phyloP scores from a whole-genome alignment of 192 early-diverging fungal species.

The Backusella westeae region DNA sequence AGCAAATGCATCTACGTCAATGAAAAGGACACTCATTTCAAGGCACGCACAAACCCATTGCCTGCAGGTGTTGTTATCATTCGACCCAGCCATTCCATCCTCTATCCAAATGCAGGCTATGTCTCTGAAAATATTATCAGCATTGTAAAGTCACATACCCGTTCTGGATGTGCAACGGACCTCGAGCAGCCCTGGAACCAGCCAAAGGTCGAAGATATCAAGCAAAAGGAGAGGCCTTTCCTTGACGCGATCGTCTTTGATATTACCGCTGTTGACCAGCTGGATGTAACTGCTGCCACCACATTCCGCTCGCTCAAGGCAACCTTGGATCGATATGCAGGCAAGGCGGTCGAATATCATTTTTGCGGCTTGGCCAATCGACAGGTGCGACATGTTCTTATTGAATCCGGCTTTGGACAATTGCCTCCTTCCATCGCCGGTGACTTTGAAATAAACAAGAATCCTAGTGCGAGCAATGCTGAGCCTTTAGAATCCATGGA shows the following conservation, averaged over 20 bases:
- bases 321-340: constrained; percentile 23
- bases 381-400: constrained; percentile 15
- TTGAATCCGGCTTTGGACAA: constrained; percentile 24
- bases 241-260: constrained; percentile 81
- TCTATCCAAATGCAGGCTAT: constrained; percentile 70
- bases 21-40: constrained; percentile 20
- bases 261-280: constrained; percentile 67
- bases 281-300: constrained; percentile 83
- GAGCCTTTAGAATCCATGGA: background rate
- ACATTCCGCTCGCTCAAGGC: constrained; percentile 58
- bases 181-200: constrained; percentile 21
- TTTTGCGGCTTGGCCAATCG: constrained; percentile 17
- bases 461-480: background rate
- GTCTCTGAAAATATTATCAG: constrained; percentile 54
- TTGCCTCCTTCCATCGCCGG: background rate
- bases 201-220: background rate
- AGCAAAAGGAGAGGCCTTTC: constrained; percentile 36
- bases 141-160: constrained; percentile 14
- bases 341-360: constrained; percentile 28
- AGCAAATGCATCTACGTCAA: constrained; percentile 23
- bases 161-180: constrained; percentile 11
- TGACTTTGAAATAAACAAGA: background rate
- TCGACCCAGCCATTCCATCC: constrained; percentile 61
- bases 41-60: constrained; percentile 9
- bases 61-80: constrained; percentile 71